Percentiles rank a stretch among this genome's conserved stretches.
phyloP scores from a whole-genome alignment of 129 eudicot species.

The Ambrosia trifida region DNA sequence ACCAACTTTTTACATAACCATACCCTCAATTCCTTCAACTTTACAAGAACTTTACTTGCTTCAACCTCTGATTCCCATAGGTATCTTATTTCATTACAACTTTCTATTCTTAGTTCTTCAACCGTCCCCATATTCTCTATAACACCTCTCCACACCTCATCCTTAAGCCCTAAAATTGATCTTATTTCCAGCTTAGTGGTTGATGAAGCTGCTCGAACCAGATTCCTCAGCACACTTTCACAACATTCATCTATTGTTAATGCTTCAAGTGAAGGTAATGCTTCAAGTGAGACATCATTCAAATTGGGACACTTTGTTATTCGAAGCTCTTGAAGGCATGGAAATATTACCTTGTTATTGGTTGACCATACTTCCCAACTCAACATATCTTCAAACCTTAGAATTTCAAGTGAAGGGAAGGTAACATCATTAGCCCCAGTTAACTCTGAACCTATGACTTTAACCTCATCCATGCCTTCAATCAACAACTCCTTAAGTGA shows the following conservation, averaged over 20 bases:
- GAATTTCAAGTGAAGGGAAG: not conserved
- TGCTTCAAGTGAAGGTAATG: no score
- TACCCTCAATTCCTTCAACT: not conserved
- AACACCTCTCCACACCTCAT: no score
- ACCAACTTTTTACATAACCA: no score
- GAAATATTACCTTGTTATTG: not conserved
- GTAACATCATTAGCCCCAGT: not conserved
- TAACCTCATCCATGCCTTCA: not conserved
- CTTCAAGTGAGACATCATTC: not conserved
- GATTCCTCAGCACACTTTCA: no score
- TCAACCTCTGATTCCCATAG: not conserved
- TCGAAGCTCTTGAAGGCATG: not conserved
- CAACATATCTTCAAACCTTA: not conserved
- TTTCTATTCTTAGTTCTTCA: not conserved
- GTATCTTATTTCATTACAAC: not conserved
- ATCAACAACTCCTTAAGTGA: not conserved
- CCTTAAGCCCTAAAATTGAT: no score
- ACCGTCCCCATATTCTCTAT: not conserved
- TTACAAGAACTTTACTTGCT: constrained; percentile 8
- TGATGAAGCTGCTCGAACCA: no score
- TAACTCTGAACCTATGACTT: no score
- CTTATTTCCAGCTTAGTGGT: no score
- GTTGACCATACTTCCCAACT: constrained; percentile 7
- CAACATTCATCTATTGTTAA: no score
- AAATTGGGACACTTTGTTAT: not conserved